These are phyloP conservation scores for Allium cepa DNA, from an alignment of 106 monocot species.

Conservation along the genomic window DNA sequence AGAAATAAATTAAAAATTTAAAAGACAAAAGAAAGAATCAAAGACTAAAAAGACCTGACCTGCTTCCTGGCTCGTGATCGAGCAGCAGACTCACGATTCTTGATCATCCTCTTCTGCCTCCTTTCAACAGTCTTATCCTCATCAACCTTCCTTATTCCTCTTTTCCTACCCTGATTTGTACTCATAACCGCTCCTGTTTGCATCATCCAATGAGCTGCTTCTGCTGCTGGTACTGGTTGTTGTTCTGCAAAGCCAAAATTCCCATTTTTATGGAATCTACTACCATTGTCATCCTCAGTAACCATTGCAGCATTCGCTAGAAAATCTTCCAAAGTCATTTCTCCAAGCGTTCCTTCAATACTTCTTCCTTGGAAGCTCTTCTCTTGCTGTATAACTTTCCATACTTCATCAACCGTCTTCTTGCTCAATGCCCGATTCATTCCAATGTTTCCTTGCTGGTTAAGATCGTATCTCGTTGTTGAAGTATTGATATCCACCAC, in stretches of 20 bases:
- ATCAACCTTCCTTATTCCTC: neutral
- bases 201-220: slow-evolving; percentile 18
- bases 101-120: slow-evolving; percentile 60
- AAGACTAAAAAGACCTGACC: neutral
- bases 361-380: slow-evolving; percentile 5
- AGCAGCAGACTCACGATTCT: slow-evolving; percentile 54
- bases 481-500: slow-evolving; percentile 11
- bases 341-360: slow-evolving; percentile 19
- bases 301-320: slow-evolving; percentile 37
- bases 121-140: slow-evolving; percentile 27
- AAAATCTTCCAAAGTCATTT: slow-evolving; percentile 63
- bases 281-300: slow-evolving; percentile 5
- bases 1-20: too few species aligned
- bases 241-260: slow-evolving; percentile 7
- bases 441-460: slow-evolving; percentile 18
- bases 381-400: slow-evolving; percentile 35
- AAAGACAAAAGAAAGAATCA: neutral
- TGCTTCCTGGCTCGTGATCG: slow-evolving; percentile 57
- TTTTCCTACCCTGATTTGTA: slow-evolving; percentile 5
- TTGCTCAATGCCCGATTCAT: slow-evolving; percentile 26
- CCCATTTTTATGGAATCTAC: neutral
- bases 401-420: slow-evolving; percentile 49
- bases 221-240: too few species aligned
- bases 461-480: slow-evolving; percentile 4
- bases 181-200: slow-evolving; percentile 8